Evolutionary conservation across 2,329 filamentous ascomycete species (phyloP).

Genomic region (Fusarium sp.): DNA sequence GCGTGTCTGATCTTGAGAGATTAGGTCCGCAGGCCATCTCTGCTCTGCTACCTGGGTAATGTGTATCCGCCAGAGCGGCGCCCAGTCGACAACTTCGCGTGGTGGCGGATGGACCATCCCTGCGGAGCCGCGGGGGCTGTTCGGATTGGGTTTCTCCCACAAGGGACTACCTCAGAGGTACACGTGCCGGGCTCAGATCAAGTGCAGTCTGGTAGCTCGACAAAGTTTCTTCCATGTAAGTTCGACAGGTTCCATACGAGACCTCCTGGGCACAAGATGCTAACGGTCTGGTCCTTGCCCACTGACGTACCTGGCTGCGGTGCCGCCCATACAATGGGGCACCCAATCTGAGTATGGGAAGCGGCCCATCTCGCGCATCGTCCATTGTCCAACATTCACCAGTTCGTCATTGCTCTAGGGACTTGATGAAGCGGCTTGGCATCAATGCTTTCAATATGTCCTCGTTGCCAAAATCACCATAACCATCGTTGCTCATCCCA

Average conservation of each 20-base stretch:
- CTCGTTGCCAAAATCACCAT: background rate
- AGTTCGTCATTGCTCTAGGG: constrained; percentile 8
- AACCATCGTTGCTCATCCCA: background rate
- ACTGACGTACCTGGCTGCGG: constrained; percentile 43
- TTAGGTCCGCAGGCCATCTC: constrained; percentile 43
- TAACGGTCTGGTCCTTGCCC: constrained; percentile 28
- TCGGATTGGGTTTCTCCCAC: constrained; percentile 23
- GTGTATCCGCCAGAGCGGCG: constrained; percentile 39
- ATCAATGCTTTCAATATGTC: background rate
- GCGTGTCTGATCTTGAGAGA: constrained; percentile 44
- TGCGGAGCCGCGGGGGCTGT: constrained; percentile 24
- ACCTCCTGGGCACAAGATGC: constrained; percentile 1
- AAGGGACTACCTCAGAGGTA: constrained; percentile 17
- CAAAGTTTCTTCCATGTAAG: constrained; percentile 18
- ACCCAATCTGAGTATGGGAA: constrained; percentile 34
- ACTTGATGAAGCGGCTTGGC: background rate
- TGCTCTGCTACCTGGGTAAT: constrained; percentile 24
- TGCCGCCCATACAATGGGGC: constrained; percentile 36
- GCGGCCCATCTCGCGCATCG: constrained; percentile 34
- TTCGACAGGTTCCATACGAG: background rate
- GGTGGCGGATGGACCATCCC: constrained; percentile 40
- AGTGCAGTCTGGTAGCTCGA: background rate
- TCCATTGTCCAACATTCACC: constrained; percentile 10
- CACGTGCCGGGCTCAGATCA: background rate
- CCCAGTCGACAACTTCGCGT: constrained; percentile 39